Percentiles rank a stretch among this genome's conserved stretches.
phyloP scores from a whole-genome alignment of 2,329 filamentous ascomycete genomes.

The Ambrosiella beaveri region DNA sequence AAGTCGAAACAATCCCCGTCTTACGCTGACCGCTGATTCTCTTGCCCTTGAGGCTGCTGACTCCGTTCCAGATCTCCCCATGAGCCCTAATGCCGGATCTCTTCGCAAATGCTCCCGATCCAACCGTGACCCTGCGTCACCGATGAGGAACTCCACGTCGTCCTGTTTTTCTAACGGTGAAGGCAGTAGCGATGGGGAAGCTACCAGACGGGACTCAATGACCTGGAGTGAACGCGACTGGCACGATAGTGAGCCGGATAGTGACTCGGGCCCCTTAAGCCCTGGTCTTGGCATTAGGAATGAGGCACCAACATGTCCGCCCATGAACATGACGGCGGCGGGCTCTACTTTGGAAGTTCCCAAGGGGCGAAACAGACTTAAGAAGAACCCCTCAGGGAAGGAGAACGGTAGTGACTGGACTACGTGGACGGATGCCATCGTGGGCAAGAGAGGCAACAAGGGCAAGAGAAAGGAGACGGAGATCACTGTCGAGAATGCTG shows the following conservation, averaged over 20 bases:
- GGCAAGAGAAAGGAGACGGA: background rate
- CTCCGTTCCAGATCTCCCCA: slow-evolving; percentile 17
- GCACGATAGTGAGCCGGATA: slow-evolving; percentile 34
- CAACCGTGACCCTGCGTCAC: background rate
- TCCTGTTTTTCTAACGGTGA: background rate
- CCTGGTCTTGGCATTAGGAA: slow-evolving; percentile 5
- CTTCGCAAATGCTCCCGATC: slow-evolving; percentile 5
- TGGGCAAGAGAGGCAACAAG: slow-evolving; percentile 22
- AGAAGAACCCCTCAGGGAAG: background rate
- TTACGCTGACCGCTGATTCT: background rate
- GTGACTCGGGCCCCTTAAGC: slow-evolving; percentile 19
- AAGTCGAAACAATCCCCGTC: background rate
- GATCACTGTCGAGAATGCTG: background rate
- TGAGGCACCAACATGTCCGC: background rate
- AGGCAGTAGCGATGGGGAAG: slow-evolving; percentile 13
- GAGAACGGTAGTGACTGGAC: slow-evolving; percentile 20
- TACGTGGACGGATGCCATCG: slow-evolving; percentile 39
- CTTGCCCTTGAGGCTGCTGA: slow-evolving; percentile 10
- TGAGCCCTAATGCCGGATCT: background rate
- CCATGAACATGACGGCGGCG: background rate
- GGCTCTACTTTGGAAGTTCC: background rate
- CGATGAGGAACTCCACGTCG: background rate
- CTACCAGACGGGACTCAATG: slow-evolving; percentile 32
- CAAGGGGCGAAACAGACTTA: background rate
- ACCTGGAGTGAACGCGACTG: slow-evolving; percentile 52